Percentiles rank a stretch among this genome's conserved stretches.
Evolutionary conservation across 2,329 filamentous ascomycete genomes (phyloP).

Genomic region (Colletotrichum sublineola): DNA sequence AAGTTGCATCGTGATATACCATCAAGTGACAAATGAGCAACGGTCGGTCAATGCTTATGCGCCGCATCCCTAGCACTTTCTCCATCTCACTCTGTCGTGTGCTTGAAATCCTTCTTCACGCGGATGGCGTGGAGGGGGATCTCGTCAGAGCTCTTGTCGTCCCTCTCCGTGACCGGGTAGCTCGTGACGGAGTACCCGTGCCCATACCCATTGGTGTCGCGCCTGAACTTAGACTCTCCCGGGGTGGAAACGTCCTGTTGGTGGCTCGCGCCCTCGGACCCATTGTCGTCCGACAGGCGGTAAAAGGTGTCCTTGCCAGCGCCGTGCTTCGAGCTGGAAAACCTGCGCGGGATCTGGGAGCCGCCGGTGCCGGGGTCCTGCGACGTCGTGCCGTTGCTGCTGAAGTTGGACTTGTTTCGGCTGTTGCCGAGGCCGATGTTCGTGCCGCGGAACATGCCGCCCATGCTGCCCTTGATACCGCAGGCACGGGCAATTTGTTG

Average conservation of each 20-base stretch:
- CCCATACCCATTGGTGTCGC: slow-evolving; percentile 48
- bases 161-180: slow-evolving; percentile 47
- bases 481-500: slow-evolving; percentile 53
- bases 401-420: slow-evolving; percentile 40
- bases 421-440: slow-evolving; percentile 46
- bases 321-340: slow-evolving; percentile 29
- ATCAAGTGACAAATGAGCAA: neutral
- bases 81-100: slow-evolving; percentile 39
- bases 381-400: slow-evolving; percentile 40
- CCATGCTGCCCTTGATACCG: slow-evolving; percentile 54
- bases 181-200: slow-evolving; percentile 51
- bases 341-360: slow-evolving; percentile 14
- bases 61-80: too few species aligned
- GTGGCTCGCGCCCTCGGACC: slow-evolving; percentile 45
- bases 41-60: neutral
- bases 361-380: slow-evolving; percentile 27
- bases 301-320: slow-evolving; percentile 48
- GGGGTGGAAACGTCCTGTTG: neutral
- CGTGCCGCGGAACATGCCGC: slow-evolving; percentile 49
- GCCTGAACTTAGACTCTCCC: slow-evolving; percentile 48
- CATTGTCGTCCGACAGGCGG: slow-evolving; percentile 50
- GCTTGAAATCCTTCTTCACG: slow-evolving; percentile 54
- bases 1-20: too few species aligned
- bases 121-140: slow-evolving; percentile 55
- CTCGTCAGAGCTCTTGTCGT: slow-evolving; percentile 52